A percentile compares a stretch with the other conserved stretches of the same genome.
Conservation (phyloP, 106 monocot species). For the Gastrodia elata region DNA sequence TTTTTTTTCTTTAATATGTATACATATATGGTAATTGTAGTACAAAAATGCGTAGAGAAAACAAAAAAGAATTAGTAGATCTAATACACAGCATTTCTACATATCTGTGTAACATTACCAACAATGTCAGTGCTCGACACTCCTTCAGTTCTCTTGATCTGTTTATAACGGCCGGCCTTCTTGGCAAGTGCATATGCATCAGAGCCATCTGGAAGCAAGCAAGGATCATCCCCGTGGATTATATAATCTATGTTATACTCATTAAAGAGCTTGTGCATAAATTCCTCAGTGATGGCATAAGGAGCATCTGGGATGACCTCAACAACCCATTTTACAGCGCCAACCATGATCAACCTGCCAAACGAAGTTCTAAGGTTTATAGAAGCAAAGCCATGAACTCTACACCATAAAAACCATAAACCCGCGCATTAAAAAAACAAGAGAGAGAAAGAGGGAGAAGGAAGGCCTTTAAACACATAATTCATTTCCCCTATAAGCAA, state of each 20-base stretch:
- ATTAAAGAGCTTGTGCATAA: constrained; percentile 76
- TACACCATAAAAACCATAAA: no score
- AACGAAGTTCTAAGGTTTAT: not conserved
- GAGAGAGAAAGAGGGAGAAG: not conserved
- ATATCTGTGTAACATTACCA: constrained; percentile 21
- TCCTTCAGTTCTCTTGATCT: constrained; percentile 83
- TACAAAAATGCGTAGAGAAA: not conserved
- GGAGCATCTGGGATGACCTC: constrained; percentile 92
- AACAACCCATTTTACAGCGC: constrained; percentile 93
- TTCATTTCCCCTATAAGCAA: not conserved
- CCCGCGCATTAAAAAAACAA: not conserved
- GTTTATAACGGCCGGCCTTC: constrained; percentile 75
- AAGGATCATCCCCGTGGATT: constrained; percentile 79
- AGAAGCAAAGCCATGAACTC: no score
- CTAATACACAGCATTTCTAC: not conserved
- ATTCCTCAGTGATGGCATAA: constrained; percentile 96
- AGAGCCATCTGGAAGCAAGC: constrained; percentile 75
- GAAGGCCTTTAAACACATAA: not conserved
- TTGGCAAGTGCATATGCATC: constrained; percentile 99
- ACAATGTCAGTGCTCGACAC: constrained; percentile 81
- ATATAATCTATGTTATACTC: constrained; percentile 71
- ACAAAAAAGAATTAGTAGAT: not conserved
- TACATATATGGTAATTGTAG: not conserved
- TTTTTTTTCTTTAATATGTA: not conserved
- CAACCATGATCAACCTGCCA: constrained; percentile 87